Evolutionary conservation across 176 grass and related monocot species (phyloP).

Genomic region (Sorghum bicolor): Sorghum_bicolor_NCBIv3 NC_012879.2:38825001-38825500

Average conservation of each 20-base stretch:
- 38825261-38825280: no score
- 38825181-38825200: slow-evolving; percentile 81
- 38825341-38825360: no score
- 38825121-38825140: slow-evolving; percentile 58
- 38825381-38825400: slow-evolving; percentile 23
- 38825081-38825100: no score
- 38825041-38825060: no score
- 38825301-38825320: no score
- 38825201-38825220: slow-evolving; percentile 64
- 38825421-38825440: slow-evolving; percentile 15
- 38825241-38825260: no score
- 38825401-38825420: slow-evolving; percentile 13
- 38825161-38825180: slow-evolving; percentile 63
- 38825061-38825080: no score
- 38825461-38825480: slow-evolving; percentile 30
- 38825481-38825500: slow-evolving; percentile 42
- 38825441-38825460: slow-evolving; percentile 1
- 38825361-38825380: no score
- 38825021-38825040: slow-evolving; percentile 71
- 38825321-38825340: no score
- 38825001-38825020: slow-evolving; percentile 72
- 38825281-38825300: no score
- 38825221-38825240: no score
- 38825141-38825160: slow-evolving; percentile 80
- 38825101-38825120: slow-evolving; percentile 60